Evolutionary conservation across 1,139 yeast species (phyloP).

Genomic region (Saccharomyces hybrid): DNA sequence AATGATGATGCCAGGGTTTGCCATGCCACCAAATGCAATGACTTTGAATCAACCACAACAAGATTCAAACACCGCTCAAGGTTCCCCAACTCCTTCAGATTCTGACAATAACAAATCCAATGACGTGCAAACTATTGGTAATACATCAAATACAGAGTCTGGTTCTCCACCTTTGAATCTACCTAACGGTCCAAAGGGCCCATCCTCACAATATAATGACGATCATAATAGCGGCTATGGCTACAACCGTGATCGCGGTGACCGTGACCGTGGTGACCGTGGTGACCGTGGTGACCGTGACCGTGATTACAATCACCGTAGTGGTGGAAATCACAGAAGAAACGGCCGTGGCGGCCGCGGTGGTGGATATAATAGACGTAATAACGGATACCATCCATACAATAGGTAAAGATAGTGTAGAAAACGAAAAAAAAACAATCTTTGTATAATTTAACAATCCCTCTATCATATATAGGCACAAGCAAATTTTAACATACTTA

Average conservation of each 20-base stretch:
- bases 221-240: not conserved
- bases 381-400: constrained; percentile 25
- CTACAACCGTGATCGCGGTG: not conserved
- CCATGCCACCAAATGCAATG: constrained; percentile 35
- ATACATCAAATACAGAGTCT: not conserved
- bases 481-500: not conserved
- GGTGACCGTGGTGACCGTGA: not conserved
- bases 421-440: not conserved
- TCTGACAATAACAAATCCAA: not conserved
- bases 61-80: not conserved
- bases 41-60: constrained; percentile 2
- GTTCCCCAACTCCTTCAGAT: not conserved
- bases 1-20: constrained; percentile 50
- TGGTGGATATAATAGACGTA: constrained; percentile 17
- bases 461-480: not conserved
- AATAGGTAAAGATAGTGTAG: constrained; percentile 14
- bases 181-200: not conserved
- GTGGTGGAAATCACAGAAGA: not conserved
- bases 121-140: not conserved
- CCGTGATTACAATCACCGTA: not conserved
- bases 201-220: not conserved
- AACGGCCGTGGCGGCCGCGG: constrained; percentile 16
- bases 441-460: constrained; percentile 1
- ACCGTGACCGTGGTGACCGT: not conserved
- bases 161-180: not conserved